Percentiles rank a stretch among this genome's conserved stretches.
These are phyloP conservation scores for Nectriaceae sp. DNA, from an alignment of 2,329 filamentous ascomycete genomes.

Conservation along the genomic window DNA sequence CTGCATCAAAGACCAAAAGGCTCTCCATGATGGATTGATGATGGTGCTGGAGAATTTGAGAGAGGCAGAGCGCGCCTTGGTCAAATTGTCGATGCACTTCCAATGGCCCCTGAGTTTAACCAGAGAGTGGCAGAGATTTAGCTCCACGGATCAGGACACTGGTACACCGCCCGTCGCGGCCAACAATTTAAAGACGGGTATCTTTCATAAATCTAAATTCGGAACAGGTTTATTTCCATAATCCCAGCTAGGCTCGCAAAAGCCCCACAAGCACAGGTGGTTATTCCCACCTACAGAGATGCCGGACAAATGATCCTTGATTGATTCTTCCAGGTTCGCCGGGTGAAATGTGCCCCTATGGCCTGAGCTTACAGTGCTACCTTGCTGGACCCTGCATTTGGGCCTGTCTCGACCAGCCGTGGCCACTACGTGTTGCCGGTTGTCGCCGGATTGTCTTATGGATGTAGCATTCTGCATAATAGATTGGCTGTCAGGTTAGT, in stretches of 20 bases:
- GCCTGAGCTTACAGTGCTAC: slow-evolving; percentile 1
- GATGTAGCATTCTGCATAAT: too few relatives aligned
- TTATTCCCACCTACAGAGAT: slow-evolving; percentile 1
- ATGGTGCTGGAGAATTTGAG: neutral
- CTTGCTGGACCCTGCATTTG: slow-evolving; percentile 2
- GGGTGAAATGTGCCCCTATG: slow-evolving; percentile 1
- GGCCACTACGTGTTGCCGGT: too few relatives aligned
- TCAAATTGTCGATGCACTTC: slow-evolving; percentile 2
- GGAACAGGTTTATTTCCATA: slow-evolving; percentile 4
- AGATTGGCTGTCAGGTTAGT: too few relatives aligned
- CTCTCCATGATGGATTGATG: slow-evolving; percentile 19
- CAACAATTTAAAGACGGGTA: too few relatives aligned
- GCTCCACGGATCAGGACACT: too few relatives aligned
- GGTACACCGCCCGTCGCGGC: too few relatives aligned
- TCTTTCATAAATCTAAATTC: slow-evolving; percentile 11
- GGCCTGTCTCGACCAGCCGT: too few relatives aligned
- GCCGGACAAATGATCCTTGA: slow-evolving; percentile 3
- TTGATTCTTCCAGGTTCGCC: neutral
- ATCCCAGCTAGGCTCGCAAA: slow-evolving; percentile 12
- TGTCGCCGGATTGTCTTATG: too few relatives aligned
- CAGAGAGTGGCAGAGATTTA: slow-evolving; percentile 10
- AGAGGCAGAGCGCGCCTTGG: neutral
- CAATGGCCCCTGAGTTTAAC: slow-evolving; percentile 8
- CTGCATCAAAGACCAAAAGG: slow-evolving; percentile 38
- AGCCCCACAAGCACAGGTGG: slow-evolving; percentile 7